A percentile compares a stretch with the other conserved stretches of the same genome.
phyloP scores from a whole-genome alignment of 176 grass and related monocot species.

The Alloteropsis semialata region DNA sequence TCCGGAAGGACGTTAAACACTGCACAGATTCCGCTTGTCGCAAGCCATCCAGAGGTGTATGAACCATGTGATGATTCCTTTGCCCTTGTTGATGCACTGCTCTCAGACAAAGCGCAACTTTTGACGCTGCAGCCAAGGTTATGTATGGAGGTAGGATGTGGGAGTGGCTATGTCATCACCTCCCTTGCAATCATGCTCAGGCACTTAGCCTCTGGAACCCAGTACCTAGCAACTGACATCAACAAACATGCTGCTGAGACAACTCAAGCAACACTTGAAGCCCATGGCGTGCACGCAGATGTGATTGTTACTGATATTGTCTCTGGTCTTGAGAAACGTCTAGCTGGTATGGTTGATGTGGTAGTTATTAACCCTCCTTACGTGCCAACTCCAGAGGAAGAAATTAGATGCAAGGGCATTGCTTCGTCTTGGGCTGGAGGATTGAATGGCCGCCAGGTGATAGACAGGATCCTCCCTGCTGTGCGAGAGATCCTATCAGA shows the following conservation, averaged over 20 bases:
- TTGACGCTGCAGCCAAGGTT: slow-evolving; percentile 62
- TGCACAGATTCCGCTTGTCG: slow-evolving; percentile 75
- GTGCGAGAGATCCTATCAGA: slow-evolving; percentile 68
- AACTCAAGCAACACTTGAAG: slow-evolving; percentile 70
- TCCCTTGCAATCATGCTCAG: slow-evolving; percentile 89
- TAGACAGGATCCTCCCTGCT: slow-evolving; percentile 75
- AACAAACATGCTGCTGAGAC: slow-evolving; percentile 72
- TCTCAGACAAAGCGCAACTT: slow-evolving; percentile 72
- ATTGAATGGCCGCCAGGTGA: slow-evolving; percentile 77
- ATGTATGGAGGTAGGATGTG: slow-evolving; percentile 84
- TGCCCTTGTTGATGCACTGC: slow-evolving; percentile 87
- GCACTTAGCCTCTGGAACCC: slow-evolving; percentile 53
- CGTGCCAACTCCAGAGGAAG: slow-evolving; percentile 87
- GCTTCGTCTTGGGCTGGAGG: slow-evolving; percentile 95
- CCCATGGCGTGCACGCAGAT: slow-evolving; percentile 78
- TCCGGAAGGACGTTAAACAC: slow-evolving; percentile 57
- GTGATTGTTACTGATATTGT: slow-evolving; percentile 74
- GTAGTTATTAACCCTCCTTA: slow-evolving; percentile 93
- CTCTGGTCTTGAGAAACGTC: slow-evolving; percentile 66
- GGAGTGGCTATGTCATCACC: slow-evolving; percentile 89
- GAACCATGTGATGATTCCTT: slow-evolving; percentile 95
- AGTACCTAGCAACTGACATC: slow-evolving; percentile 92
- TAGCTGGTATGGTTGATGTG: slow-evolving; percentile 73
- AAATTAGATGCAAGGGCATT: slow-evolving; percentile 74
- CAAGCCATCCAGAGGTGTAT: slow-evolving; percentile 83